Evolutionary conservation across 129 eudicot species (phyloP), one percentile per base, ranked within the genome.

Genomic region (Calendula officinalis): DNA sequence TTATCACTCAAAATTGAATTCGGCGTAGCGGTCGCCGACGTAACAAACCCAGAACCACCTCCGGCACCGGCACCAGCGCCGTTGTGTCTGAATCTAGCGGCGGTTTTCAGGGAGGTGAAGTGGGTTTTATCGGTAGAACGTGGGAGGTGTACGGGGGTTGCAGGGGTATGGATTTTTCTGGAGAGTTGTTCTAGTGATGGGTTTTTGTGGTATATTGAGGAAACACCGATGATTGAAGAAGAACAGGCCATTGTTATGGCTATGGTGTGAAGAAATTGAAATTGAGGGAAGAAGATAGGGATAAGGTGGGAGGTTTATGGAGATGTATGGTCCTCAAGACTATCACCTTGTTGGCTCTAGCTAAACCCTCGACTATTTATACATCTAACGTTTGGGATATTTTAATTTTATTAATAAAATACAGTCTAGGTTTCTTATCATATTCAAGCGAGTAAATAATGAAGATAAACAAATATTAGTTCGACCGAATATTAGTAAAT

Each of bases 1-100:
- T 92, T 92, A 64, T 92, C 99, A 56, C 96, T 92, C 75, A 92
- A 58, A n/a, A 88, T 80, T 2, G 95, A 85, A 76, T 92, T 92
- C 0, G 95, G 89, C 0, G 89, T 75, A 4, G 87, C 91, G 4
- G 88, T 78, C 2, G 99, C 96, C 3, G 96, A 83, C 0, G 95
- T 50, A 9, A 79, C 80, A 50, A 82, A 80, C 0, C 77, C 66
- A 6, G 69, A 61, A 15, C 77, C 67, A 30, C 76, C 69, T 1
- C 34, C 50, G 58, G 22, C 50, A 35, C 55, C 64, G 8, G 42
- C 50, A 35, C 55, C 64, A 6, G 42, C 40, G 6, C 34, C 33
- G 49, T 22, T 34, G 7, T 40, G 75, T 43, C 58, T 76, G 42
- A 46, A 30, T 34, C 66, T 66, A 38, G 72, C 12, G 4, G 54